Evolutionary conservation across 768 basidiomycete genomes (phyloP), one percentile per base, ranked within the genome.

Genomic region (Boletus reticulatus): DNA sequence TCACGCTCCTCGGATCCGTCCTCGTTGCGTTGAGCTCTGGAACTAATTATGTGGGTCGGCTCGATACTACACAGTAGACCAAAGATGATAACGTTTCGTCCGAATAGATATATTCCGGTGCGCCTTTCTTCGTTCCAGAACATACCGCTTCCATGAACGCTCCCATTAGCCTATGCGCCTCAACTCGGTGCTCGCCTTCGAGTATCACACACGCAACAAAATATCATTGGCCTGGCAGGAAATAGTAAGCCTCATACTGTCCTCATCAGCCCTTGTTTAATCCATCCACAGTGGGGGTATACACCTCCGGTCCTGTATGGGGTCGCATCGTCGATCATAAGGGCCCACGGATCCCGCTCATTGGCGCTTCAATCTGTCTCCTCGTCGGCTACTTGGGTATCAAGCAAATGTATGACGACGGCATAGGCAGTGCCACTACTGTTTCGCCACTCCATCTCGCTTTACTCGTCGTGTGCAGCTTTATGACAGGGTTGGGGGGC

Each of bases 141-240:
- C 1, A 12, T 31, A 4, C 7, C 22, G 2, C 20, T 31, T 31
- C 9, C 16, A 47, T 54, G 48, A 51, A 48, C 22, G 19, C 50
- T 42, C 39, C 20, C 36, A 36, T 56, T 57, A 86, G 93, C 92
- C 19, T 97, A 94, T 68, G 84, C 89, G 2, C 93, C 94, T 0
- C 93, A 96, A 67, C 80, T 96, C 6, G 90, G 89, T 2, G 73
- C 84, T n/a, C 81, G 84, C 39, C 80, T 96, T 17, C 75, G 79
- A 44, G 81, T 95, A 48, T 80, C 82, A 4, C 89, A 94, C 52
- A 95, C 93, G 0, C 83, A 89, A 54, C 76, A 92, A 36, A 95
- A 96, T 62, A 69, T 94, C 36, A 81, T 95, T 17, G 92, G 84
- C 16, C 74, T 89, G n/a, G 87, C 85, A 2, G 88, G 84, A n/a